These are phyloP conservation scores for Lathyrus sativus DNA, from an alignment of 306 rosid genomes.

Conservation along the genomic window DNA sequence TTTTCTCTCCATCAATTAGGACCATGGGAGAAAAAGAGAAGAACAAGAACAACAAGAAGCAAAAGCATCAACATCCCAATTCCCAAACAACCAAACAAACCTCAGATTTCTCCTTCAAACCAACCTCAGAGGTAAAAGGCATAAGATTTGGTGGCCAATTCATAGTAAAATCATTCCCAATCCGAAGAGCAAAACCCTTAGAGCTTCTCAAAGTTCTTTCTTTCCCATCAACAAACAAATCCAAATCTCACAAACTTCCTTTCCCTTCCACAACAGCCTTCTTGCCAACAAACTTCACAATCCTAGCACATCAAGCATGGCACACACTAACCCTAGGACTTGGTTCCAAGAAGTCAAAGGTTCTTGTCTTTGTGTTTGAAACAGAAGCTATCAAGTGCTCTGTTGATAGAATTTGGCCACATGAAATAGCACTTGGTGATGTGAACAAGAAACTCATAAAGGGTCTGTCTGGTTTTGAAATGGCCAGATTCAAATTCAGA, in stretches of 20 bases:
- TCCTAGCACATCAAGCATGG: conserved; percentile 96
- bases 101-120: conserved; percentile 92
- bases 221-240: conserved; percentile 46
- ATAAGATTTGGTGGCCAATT: conserved; percentile 93
- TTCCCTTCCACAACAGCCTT: conserved; percentile 90
- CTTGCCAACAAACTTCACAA: conserved; percentile 91
- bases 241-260: conserved; percentile 39
- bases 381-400: conserved; percentile 58
- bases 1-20: neutral
- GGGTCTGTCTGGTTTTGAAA: conserved; percentile 71
- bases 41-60: conserved; percentile 68
- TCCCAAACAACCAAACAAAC: conserved; percentile 66
- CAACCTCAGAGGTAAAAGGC: conserved; percentile 83
- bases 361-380: conserved; percentile 79
- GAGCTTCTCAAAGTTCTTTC: conserved; percentile 80
- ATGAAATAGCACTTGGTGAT: conserved; percentile 83
- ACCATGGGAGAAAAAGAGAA: conserved; percentile 69
- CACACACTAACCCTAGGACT: conserved; percentile 94
- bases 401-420: conserved; percentile 73
- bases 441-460: conserved; percentile 78
- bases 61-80: conserved; percentile 86
- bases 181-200: conserved; percentile 73
- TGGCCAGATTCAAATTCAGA: conserved; percentile 95
- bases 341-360: conserved; percentile 92
- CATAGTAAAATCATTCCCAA: conserved; percentile 90